Conservation (phyloP, 2,329 filamentous ascomycete species). For the Alternaria brassicae region DNA sequence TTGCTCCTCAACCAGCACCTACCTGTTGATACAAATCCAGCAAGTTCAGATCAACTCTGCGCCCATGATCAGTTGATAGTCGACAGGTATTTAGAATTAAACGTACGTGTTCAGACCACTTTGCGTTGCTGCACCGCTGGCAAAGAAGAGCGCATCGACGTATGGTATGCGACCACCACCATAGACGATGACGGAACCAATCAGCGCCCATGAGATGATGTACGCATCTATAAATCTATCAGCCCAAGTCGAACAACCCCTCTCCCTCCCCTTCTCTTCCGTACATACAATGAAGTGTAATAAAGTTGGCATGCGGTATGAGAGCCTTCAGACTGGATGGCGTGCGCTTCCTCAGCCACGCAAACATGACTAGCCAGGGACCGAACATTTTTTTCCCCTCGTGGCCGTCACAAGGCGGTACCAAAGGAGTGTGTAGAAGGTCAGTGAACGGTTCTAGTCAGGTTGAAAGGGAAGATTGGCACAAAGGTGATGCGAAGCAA, state of each 20-base stretch:
- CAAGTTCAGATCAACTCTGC: conserved; percentile 58
- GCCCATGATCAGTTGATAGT: conserved; percentile 23
- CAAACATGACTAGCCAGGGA: conserved; percentile 38
- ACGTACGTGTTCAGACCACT: conserved; percentile 83
- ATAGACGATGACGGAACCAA: conserved; percentile 81
- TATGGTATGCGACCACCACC: conserved; percentile 70
- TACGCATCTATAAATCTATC: conserved; percentile 68
- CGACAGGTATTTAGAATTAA: not conserved
- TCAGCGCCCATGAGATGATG: conserved; percentile 74
- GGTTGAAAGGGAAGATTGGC: not conserved
- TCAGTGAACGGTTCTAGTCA: not conserved
- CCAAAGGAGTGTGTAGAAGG: not conserved
- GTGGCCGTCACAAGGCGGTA: not conserved
- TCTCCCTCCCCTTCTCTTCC: no score
- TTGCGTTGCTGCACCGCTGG: conserved; percentile 86
- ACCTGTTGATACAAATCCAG: conserved; percentile 58
- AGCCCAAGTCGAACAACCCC: conserved; percentile 7
- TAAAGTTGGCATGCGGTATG: conserved; percentile 78
- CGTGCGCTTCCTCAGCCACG: conserved; percentile 38
- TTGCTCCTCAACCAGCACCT: not conserved
- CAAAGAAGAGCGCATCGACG: conserved; percentile 88
- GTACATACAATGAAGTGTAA: conserved; percentile 73
- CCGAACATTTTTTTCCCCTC: conserved; percentile 37
- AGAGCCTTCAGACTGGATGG: conserved; percentile 31
- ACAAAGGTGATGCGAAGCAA: conserved; percentile 6